A percentile compares a stretch with the other conserved stretches of the same genome.
phyloP scores from a whole-genome alignment of 2,329 filamentous ascomycete genomes.

The Botrytis paeoniae region DNA sequence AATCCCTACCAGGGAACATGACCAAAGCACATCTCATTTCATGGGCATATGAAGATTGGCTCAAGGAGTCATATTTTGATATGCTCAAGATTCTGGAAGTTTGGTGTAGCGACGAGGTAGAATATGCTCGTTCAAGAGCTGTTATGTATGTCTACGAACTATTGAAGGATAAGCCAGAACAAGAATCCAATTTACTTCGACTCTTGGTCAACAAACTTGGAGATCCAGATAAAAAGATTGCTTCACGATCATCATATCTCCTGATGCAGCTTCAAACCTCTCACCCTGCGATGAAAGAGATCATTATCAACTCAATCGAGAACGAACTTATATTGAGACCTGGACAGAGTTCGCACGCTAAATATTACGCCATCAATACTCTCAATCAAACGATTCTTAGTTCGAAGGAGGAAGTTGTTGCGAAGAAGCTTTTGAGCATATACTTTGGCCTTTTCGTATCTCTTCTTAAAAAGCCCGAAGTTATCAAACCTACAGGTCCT shows the following conservation, averaged over 20 bases:
- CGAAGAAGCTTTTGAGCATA: conserved; percentile 77
- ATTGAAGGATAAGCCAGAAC: conserved; percentile 92
- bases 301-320: conserved; percentile 82
- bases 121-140: conserved; percentile 83
- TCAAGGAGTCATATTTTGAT: conserved; percentile 92
- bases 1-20: conserved; percentile 69
- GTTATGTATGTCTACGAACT: conserved; percentile 90
- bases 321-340: conserved; percentile 83
- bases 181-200: conserved; percentile 89
- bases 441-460: conserved; percentile 89
- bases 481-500: conserved; percentile 40
- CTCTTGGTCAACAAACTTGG: conserved; percentile 95
- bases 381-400: conserved; percentile 95
- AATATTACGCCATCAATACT: conserved; percentile 95
- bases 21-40: conserved; percentile 75
- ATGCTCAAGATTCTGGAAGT: conserved; percentile 85
- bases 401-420: conserved; percentile 75
- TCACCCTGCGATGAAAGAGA: conserved; percentile 90
- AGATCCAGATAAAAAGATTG: conserved; percentile 92
- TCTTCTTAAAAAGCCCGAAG: conserved; percentile 63
- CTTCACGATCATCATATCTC: conserved; percentile 88
- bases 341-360: conserved; percentile 81
- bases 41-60: conserved; percentile 93
- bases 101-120: conserved; percentile 94
- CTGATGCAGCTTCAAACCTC: conserved; percentile 85